Conservation (phyloP, 2,329 filamentous ascomycete genomes). For the Trichophyton mentagrophytes region DNA sequence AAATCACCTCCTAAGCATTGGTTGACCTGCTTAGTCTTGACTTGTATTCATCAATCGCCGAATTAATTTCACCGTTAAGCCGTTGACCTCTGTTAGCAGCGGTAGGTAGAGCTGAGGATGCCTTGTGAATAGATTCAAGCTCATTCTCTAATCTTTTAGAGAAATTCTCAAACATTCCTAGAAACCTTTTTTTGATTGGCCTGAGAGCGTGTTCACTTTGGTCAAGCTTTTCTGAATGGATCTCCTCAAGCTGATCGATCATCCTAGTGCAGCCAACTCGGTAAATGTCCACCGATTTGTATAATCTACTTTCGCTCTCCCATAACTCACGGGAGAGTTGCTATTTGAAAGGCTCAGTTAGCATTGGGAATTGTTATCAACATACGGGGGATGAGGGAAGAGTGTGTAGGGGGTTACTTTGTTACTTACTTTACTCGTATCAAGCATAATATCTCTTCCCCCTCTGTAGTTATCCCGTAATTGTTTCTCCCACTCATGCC, state of each 20-base stretch:
- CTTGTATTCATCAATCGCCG: background rate
- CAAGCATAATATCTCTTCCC: conserved; percentile 17
- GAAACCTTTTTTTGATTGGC: conserved; percentile 20
- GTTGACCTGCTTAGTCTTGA: background rate
- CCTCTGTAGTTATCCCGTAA: background rate
- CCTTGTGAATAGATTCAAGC: conserved; percentile 9
- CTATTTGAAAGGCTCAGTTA: conserved; percentile 15
- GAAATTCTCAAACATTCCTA: conserved; percentile 21
- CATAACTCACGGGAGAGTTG: conserved; percentile 35
- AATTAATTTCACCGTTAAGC: background rate
- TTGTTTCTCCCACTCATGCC: background rate
- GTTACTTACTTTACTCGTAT: conserved; percentile 21
- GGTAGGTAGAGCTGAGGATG: background rate
- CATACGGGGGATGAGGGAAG: background rate
- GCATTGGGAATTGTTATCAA: background rate
- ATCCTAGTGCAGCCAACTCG: conserved; percentile 32
- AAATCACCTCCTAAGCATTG: background rate
- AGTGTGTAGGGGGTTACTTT: background rate
- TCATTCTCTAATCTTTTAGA: conserved; percentile 20
- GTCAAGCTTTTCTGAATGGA: conserved; percentile 29
- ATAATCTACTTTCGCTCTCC: conserved; percentile 34
- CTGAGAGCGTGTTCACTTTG: conserved; percentile 21
- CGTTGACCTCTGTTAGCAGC: background rate
- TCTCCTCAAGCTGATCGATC: conserved; percentile 30
- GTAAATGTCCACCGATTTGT: conserved; percentile 34